Base-by-base conservation (phyloP, 441 rosid species). In the Rhodomyrtus psidioides region DNA sequence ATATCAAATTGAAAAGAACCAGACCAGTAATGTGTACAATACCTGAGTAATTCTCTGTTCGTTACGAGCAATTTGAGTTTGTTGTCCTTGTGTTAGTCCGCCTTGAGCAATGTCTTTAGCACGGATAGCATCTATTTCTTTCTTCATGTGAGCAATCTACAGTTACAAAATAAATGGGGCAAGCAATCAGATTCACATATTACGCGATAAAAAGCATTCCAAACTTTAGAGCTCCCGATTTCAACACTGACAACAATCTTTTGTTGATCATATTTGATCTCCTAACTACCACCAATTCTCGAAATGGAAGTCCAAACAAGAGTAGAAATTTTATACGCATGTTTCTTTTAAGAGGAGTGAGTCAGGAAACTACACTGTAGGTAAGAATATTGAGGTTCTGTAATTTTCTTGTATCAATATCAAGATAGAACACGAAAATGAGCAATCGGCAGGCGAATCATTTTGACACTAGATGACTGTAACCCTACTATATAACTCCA, bases 81-180 rank as follows among this genome's bases (percentile, higher is more conserved):
- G 99, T 87, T 97, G 99, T 51, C 99, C 99, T 88, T 97, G 99
- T 12, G 99, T 97, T 89, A 97, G 88, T 84, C 99, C 99, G 87
- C 99, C 99, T 91, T 96, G 99, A 84, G 94, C 85, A 84, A 97
- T 97, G 90, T 97, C 99, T 93, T 97, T 97, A 83, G 93, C 98
- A 86, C 98, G 98, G 79, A 97, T 97, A 81, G 95, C 96, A 93
- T 95, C 95, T 90, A 97, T 91, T 91, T 97, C 99, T 91, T 94
- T 97, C 93, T 92, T 97, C 98, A 96, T 97, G 89, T 97, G 98
- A 87, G 97, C 97, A 92, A 97, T 96, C 99, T 97, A 89, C 54
- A 87, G 74, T 84, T 55, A 91, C 49, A 89, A 86, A 83, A 82
- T 83, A 53, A 70, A 82, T 19, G 49, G n/a, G 84, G 27, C 46